These are phyloP conservation scores for Paxillus involutus DNA, from an alignment of 768 basidiomycete genomes.

Conservation along the genomic window DNA sequence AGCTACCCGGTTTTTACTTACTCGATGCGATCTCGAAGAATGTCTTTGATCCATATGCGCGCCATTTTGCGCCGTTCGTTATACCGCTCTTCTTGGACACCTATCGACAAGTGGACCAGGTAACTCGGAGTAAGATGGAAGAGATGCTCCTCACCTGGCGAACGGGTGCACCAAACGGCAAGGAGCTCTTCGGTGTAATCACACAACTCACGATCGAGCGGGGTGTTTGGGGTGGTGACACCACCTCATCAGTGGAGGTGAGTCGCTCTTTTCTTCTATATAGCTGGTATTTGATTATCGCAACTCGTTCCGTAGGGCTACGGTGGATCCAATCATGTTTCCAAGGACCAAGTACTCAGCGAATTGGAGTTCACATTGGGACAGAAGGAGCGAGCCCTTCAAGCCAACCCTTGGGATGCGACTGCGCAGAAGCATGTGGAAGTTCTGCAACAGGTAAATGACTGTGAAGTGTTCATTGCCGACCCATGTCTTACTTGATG, in stretches of 20 bases:
- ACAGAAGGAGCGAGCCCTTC: slow-evolving; percentile 74
- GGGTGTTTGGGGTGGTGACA: slow-evolving; percentile 72
- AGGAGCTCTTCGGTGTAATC: slow-evolving; percentile 81
- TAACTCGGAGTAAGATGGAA: slow-evolving; percentile 91
- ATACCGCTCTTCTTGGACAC: slow-evolving; percentile 84
- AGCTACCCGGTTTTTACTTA: slow-evolving; percentile 91
- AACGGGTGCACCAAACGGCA: slow-evolving; percentile 74
- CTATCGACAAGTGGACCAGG: slow-evolving; percentile 82
- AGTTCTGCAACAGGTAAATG: slow-evolving; percentile 77
- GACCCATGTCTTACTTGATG: slow-evolving; percentile 5
- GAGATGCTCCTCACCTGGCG: slow-evolving; percentile 98
- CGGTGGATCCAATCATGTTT: slow-evolving; percentile 48
- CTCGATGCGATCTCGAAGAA: slow-evolving; percentile 98
- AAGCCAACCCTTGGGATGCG: slow-evolving; percentile 72
- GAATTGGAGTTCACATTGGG: slow-evolving; percentile 82
- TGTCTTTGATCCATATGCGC: slow-evolving; percentile 89
- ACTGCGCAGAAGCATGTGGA: slow-evolving; percentile 68
- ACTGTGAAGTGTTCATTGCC: not conserved
- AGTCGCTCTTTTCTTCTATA: slow-evolving; percentile 20
- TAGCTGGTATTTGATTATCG: not conserved
- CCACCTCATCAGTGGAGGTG: slow-evolving; percentile 38
- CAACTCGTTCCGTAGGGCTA: slow-evolving; percentile 30
- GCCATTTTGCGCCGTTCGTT: slow-evolving; percentile 79
- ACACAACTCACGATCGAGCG: slow-evolving; percentile 84
- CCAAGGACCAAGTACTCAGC: slow-evolving; percentile 76